Percentiles rank a stretch among this genome's conserved stretches.
Conservation (phyloP, 495 filamentous ascomycete genomes). For the Cladorrhinum samala region DNA sequence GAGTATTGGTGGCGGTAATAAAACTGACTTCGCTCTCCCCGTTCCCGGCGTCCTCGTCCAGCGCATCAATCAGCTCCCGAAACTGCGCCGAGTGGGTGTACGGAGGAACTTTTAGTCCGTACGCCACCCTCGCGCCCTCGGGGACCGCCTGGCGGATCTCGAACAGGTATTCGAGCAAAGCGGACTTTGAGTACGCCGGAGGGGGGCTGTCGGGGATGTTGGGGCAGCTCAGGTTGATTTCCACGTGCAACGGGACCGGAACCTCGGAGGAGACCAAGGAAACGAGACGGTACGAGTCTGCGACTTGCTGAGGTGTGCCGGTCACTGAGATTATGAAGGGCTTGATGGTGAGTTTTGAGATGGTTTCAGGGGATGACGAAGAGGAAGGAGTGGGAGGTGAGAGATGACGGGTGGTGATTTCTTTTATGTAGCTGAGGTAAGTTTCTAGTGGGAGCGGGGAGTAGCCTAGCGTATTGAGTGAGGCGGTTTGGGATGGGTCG, state of each 20-base stretch:
- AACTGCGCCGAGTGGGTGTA: conserved; percentile 63
- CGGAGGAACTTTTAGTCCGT: conserved; percentile 66
- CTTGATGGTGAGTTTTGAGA: conserved; percentile 20
- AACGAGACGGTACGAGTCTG: conserved; percentile 35
- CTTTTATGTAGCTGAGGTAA: conserved; percentile 52
- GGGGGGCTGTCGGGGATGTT: conserved; percentile 63
- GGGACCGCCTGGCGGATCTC: conserved; percentile 27
- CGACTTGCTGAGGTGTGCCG: conserved; percentile 46
- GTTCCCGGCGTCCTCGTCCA: conserved; percentile 28
- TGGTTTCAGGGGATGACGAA: not conserved
- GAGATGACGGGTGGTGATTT: conserved; percentile 12
- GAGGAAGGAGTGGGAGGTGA: too few species aligned
- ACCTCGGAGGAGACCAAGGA: conserved; percentile 5
- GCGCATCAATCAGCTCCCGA: conserved; percentile 42
- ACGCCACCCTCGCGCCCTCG: too few species aligned
- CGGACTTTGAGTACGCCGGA: conserved; percentile 52
- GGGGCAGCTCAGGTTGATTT: conserved; percentile 69
- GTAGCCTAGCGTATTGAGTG: conserved; percentile 64
- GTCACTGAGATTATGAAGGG: conserved; percentile 67
- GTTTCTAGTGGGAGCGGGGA: conserved; percentile 59
- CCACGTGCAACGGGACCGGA: conserved; percentile 47
- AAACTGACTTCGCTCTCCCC: conserved; percentile 34
- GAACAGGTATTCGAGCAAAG: conserved; percentile 44
- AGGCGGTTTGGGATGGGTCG: conserved; percentile 35
- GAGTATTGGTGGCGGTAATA: conserved; percentile 66